Conservation (phyloP, 2,329 filamentous ascomycete genomes). For the Rugonectria rugulosa region DNA sequence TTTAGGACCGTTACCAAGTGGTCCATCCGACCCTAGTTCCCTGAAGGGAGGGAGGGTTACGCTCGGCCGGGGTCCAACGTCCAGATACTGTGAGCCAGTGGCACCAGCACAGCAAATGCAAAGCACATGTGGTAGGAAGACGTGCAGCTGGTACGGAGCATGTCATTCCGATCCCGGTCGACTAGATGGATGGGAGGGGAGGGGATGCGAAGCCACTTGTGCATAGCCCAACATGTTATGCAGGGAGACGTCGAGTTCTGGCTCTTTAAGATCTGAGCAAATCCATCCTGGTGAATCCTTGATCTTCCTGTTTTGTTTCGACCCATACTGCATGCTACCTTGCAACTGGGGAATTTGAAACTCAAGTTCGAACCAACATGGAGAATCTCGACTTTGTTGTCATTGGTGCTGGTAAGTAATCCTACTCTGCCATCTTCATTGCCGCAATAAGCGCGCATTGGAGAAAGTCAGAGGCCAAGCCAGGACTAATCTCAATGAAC, state of each 20-base stretch:
- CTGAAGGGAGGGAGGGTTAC: not conserved
- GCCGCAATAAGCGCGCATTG: too few relatives aligned
- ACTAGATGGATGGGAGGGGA: conserved; percentile 3
- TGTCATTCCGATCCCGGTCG: not conserved
- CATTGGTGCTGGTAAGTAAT: conserved; percentile 59
- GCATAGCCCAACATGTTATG: not conserved
- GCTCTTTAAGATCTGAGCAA: conserved; percentile 18
- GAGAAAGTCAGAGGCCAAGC: too few relatives aligned
- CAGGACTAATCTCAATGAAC: not conserved
- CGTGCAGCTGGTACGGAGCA: conserved; percentile 7
- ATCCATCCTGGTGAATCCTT: not conserved
- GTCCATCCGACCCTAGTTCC: conserved; percentile 7
- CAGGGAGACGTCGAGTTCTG: not conserved
- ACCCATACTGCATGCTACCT: not conserved
- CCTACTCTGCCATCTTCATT: not conserved
- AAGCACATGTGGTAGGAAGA: not conserved
- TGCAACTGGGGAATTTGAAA: not conserved
- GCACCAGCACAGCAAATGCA: not conserved
- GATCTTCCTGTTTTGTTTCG: not conserved
- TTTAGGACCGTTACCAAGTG: conserved; percentile 19
- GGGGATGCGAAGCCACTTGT: conserved; percentile 13
- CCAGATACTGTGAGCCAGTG: not conserved
- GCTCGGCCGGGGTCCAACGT: not conserved
- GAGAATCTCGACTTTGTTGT: conserved; percentile 57
- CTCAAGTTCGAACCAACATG: conserved; percentile 37